Conservation (phyloP, 2,329 filamentous ascomycete genomes). For the Verticillium alfalfae region DNA sequence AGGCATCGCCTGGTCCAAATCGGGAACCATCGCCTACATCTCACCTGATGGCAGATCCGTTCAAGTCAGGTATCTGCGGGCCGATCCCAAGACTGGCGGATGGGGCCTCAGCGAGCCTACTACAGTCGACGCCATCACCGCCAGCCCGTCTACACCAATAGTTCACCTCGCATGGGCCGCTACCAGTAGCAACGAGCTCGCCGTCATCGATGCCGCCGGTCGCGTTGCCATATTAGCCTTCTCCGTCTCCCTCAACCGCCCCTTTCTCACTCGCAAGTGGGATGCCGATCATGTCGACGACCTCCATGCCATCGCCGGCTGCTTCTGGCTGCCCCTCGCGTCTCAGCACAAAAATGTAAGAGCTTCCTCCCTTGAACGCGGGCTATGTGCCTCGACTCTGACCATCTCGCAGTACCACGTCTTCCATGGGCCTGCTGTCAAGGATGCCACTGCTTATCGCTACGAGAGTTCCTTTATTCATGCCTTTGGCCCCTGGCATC, state of each 20-base stretch:
- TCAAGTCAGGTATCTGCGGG: constrained; percentile 67
- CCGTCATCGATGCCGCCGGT: constrained; percentile 74
- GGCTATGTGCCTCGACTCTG: background rate
- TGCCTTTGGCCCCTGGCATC: constrained; percentile 68
- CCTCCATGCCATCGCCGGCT: constrained; percentile 70
- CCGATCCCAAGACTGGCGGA: constrained; percentile 60
- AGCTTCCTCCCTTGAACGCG: background rate
- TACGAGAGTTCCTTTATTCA: constrained; percentile 64
- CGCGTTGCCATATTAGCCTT: constrained; percentile 71
- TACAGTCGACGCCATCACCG: constrained; percentile 53
- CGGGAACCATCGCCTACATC: constrained; percentile 80
- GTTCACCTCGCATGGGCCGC: constrained; percentile 79
- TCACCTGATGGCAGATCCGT: constrained; percentile 64
- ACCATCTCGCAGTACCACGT: constrained; percentile 29
- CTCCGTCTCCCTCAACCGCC: constrained; percentile 66
- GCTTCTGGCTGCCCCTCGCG: constrained; percentile 74
- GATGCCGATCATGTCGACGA: constrained; percentile 68
- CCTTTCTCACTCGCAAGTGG: constrained; percentile 56
- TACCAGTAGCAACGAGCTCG: constrained; percentile 70
- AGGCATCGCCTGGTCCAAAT: constrained; percentile 84
- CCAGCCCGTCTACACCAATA: constrained; percentile 60
- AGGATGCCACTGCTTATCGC: constrained; percentile 51
- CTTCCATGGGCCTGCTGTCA: constrained; percentile 58
- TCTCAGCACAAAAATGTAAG: constrained; percentile 35
- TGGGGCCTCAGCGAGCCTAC: constrained; percentile 77